phyloP scores from a whole-genome alignment of 176 grass and related monocot genomes.

The Triticum monococcum region DNA sequence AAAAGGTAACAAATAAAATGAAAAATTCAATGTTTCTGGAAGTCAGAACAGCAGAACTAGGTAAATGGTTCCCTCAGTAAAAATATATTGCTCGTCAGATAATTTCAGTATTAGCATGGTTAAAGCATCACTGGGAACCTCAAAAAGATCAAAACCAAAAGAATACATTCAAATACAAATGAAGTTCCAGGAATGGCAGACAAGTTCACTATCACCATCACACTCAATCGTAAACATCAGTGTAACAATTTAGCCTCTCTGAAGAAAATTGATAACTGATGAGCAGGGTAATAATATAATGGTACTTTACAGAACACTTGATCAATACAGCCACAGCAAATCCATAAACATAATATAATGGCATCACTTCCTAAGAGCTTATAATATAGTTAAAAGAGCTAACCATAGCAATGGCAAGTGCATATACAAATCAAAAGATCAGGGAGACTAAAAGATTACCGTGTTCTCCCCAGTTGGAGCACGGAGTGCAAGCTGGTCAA shows the following conservation, averaged over 20 bases:
- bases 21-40: neutral
- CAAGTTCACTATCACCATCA: neutral
- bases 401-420: neutral
- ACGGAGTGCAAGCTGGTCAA: slow-evolving; percentile 88
- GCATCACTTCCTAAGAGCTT: neutral
- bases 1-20: neutral
- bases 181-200: too few relatives aligned
- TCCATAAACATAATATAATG: too few relatives aligned
- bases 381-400: neutral
- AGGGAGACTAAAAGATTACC: slow-evolving; percentile 31
- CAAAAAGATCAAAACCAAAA: neutral
- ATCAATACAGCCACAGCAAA: neutral
- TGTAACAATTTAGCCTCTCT: neutral
- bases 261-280: neutral
- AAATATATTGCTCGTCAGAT: slow-evolving; percentile 46
- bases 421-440: neutral
- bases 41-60: neutral
- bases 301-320: neutral
- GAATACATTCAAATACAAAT: neutral
- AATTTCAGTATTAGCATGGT: slow-evolving; percentile 89
- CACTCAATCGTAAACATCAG: neutral
- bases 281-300: neutral
- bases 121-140: slow-evolving; percentile 65
- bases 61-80: slow-evolving; percentile 55
- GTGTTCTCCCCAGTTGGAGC: slow-evolving; percentile 73